These are phyloP conservation scores for Globisporangium radiosum DNA, from an alignment of 352 stramenopile species.

Conservation along the genomic window DNA sequence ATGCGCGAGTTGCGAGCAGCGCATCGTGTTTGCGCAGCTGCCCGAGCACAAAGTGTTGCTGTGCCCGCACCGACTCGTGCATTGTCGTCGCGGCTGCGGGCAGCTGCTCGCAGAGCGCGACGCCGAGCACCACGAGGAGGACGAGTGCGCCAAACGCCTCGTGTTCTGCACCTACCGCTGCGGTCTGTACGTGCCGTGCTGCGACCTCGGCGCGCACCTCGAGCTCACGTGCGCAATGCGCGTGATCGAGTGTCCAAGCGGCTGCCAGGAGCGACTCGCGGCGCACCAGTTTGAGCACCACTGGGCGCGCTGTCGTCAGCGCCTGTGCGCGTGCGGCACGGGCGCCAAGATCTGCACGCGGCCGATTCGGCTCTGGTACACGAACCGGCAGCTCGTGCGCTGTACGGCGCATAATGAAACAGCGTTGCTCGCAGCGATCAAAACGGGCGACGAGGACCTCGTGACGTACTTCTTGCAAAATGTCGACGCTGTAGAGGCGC, in stretches of 20 bases:
- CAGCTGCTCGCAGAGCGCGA: conserved; percentile 31
- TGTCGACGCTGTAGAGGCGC: conserved; percentile 19
- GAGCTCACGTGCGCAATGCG: conserved; percentile 46
- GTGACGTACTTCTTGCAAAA: conserved; percentile 53
- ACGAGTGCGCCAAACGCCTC: conserved; percentile 35
- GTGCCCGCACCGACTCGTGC: conserved; percentile 43
- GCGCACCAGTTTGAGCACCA: conserved; percentile 57
- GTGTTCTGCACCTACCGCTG: conserved; percentile 53
- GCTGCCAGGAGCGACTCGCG: conserved; percentile 48
- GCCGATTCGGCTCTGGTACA: conserved; percentile 60
- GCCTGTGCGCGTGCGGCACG: conserved; percentile 48
- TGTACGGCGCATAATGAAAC: conserved; percentile 51
- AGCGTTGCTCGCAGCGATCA: conserved; percentile 55
- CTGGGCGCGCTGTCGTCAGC: conserved; percentile 56
- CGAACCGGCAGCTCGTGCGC: conserved; percentile 23
- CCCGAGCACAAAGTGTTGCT: conserved; percentile 35
- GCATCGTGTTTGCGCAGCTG: conserved; percentile 26
- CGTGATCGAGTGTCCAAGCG: conserved; percentile 48
- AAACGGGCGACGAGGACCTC: conserved; percentile 53
- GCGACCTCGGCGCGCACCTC: conserved; percentile 32
- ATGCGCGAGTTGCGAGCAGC: conserved; percentile 43
- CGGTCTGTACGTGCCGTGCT: conserved; percentile 28
- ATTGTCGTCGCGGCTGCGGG: conserved; percentile 53
- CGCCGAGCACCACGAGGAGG: conserved; percentile 31
- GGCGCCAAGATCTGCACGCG: conserved; percentile 41